These are phyloP conservation scores for Dendrocalamus latiflorus DNA, from an alignment of 202 grass and related monocot genomes.

Conservation along the genomic window DNA sequence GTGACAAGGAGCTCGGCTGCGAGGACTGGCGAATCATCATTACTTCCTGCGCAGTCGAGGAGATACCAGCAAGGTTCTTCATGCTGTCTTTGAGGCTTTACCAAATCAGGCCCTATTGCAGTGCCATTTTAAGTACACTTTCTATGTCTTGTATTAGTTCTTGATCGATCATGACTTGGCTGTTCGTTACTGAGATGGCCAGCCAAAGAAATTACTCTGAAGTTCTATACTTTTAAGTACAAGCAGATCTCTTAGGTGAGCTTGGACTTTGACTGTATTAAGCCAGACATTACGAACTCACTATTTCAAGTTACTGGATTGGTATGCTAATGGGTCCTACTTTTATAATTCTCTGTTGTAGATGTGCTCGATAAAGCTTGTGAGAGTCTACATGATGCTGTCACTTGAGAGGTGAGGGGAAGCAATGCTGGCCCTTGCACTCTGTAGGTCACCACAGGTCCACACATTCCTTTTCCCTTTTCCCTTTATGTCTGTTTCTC, in stretches of 20 bases:
- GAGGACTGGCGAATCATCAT: no score
- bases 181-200: not conserved
- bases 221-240: not conserved
- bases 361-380: conserved; percentile 23
- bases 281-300: conserved; percentile 27
- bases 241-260: not conserved
- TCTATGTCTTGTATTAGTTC: not conserved
- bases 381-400: conserved; percentile 39
- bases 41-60: no score
- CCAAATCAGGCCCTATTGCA: not conserved
- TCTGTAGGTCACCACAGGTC: conserved; percentile 30
- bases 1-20: no score
- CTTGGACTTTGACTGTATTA: conserved; percentile 13
- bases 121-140: not conserved
- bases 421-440: conserved; percentile 13
- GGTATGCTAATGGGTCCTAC: not conserved
- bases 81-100: not conserved
- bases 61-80: not conserved
- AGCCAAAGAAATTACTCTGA: not conserved
- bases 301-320: conserved; percentile 28
- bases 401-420: conserved; percentile 32
- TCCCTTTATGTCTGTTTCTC: conserved; percentile 40
- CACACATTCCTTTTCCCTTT: conserved; percentile 48
- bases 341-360: conserved; percentile 8
- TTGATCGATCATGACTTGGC: not conserved